These are phyloP conservation scores for Cutaneotrichosporon dermatis DNA, from an alignment of 1,284 basidiomycete genomes.

Conservation along the genomic window DNA sequence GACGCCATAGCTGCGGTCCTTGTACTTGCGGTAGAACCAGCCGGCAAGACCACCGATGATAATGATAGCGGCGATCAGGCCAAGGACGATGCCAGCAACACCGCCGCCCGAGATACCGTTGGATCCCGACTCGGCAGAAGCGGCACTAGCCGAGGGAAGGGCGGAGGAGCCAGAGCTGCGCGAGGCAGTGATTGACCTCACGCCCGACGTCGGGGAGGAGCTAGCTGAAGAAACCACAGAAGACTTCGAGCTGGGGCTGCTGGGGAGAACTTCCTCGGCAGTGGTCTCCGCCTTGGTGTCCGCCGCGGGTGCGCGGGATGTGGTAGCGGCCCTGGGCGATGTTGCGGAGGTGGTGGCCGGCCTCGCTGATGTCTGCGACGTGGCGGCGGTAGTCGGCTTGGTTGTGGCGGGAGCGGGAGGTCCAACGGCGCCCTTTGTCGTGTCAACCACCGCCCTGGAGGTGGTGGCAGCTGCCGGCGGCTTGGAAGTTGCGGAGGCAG, in stretches of 20 bases:
- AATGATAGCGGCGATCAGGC: constrained; percentile 10
- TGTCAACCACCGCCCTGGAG: too few relatives aligned
- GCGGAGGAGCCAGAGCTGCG: not conserved
- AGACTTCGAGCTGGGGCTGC: not conserved
- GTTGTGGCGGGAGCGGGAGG: too few relatives aligned
- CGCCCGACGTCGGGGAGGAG: not conserved
- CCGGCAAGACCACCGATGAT: constrained; percentile 23
- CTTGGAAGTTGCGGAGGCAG: too few relatives aligned
- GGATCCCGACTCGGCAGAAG: constrained; percentile 2
- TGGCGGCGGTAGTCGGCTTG: too few relatives aligned
- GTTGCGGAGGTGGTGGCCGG: too few relatives aligned
- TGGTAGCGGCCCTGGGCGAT: too few relatives aligned
- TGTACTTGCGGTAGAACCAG: constrained; percentile 25
- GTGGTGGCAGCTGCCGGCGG: too few relatives aligned
- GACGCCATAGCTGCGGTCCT: constrained; percentile 8
- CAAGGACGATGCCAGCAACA: constrained; percentile 20
- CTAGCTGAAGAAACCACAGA: not conserved
- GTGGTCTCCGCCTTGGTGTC: too few relatives aligned
- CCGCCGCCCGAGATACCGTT: constrained; percentile 12
- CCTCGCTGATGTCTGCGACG: too few relatives aligned
- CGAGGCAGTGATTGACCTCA: not conserved
- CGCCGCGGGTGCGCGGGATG: too few relatives aligned
- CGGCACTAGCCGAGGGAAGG: constrained; percentile 2
- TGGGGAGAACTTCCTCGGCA: too few relatives aligned
- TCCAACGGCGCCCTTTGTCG: too few relatives aligned